Percentiles rank a stretch among this genome's conserved stretches.
phyloP scores from a whole-genome alignment of 129 eudicot species.

The Gnaphalium uliginosum region DNA sequence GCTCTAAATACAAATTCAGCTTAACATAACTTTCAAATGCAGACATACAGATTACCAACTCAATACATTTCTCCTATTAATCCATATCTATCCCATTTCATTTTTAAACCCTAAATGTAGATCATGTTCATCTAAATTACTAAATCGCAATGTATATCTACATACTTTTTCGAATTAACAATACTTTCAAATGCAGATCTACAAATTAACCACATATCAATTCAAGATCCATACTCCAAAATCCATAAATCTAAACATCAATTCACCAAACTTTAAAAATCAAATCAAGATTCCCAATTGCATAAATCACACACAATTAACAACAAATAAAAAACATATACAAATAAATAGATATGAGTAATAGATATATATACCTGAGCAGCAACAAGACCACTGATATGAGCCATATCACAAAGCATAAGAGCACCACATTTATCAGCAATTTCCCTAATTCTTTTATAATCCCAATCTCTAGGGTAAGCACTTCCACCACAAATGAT shows the following conservation, averaged over 20 bases:
- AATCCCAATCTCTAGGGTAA: conserved; percentile 98
- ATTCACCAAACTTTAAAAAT: not conserved
- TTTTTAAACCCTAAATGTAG: not conserved
- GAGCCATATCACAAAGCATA: conserved; percentile 97
- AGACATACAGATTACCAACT: not conserved
- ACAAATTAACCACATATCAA: not conserved
- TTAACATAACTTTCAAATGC: not conserved
- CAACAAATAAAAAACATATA: not conserved
- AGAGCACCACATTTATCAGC: conserved; percentile 92
- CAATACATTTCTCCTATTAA: not conserved
- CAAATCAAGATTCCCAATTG: not conserved
- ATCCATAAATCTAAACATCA: conserved; percentile 5
- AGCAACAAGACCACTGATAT: conserved; percentile 99
- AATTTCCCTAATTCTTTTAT: conserved; percentile 57
- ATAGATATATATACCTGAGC: conserved; percentile 69
- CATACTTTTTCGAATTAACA: not conserved
- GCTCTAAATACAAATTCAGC: not conserved
- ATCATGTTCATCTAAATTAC: not conserved
- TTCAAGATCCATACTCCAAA: not conserved
- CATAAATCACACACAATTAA: not conserved
- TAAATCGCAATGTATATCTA: not conserved
- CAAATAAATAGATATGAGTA: not conserved
- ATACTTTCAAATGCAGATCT: conserved; percentile 8
- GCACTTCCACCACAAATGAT: conserved; percentile 97
- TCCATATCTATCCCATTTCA: not conserved